Conservation (phyloP, 345 rosid genomes). For the Laguncularia racemosa region DNA sequence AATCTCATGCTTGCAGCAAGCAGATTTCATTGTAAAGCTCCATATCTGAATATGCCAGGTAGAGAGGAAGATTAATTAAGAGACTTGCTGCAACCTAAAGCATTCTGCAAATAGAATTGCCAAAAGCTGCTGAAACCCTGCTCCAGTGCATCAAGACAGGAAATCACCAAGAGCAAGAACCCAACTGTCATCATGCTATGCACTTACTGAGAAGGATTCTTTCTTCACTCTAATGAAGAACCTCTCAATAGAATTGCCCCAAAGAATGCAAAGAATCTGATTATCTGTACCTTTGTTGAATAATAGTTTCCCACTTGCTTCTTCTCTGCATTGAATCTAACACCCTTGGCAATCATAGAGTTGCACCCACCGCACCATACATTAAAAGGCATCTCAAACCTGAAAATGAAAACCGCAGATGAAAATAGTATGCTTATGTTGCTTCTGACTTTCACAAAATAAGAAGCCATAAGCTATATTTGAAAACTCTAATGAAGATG, state of each 20-base stretch:
- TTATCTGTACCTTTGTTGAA: conserved; percentile 70
- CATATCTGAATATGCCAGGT: conserved; percentile 57
- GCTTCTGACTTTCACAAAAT: neutral
- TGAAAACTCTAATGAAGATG: too few species aligned
- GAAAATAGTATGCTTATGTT: neutral
- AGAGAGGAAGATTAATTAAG: neutral
- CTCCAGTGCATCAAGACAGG: too few species aligned
- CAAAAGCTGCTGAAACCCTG: neutral
- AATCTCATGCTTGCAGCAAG: conserved; percentile 91
- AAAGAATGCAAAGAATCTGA: neutral
- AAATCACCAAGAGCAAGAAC: too few species aligned
- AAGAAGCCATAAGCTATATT: too few species aligned
- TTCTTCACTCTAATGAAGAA: too few species aligned
- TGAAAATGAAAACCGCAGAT: conserved; percentile 11
- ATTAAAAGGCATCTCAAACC: conserved; percentile 97
- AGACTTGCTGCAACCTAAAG: too few species aligned
- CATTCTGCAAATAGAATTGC: neutral
- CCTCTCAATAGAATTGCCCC: neutral
- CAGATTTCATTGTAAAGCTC: conserved; percentile 92
- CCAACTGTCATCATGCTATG: too few species aligned
- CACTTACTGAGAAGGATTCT: too few species aligned
- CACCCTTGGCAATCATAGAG: conserved; percentile 97
- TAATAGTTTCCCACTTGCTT: conserved; percentile 98
- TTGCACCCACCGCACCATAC: conserved; percentile 98
- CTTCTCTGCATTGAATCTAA: conserved; percentile 92